These are phyloP conservation scores for Crassisporium funariophilum DNA, from an alignment of 768 basidiomycete genomes.

Conservation along the genomic window DNA sequence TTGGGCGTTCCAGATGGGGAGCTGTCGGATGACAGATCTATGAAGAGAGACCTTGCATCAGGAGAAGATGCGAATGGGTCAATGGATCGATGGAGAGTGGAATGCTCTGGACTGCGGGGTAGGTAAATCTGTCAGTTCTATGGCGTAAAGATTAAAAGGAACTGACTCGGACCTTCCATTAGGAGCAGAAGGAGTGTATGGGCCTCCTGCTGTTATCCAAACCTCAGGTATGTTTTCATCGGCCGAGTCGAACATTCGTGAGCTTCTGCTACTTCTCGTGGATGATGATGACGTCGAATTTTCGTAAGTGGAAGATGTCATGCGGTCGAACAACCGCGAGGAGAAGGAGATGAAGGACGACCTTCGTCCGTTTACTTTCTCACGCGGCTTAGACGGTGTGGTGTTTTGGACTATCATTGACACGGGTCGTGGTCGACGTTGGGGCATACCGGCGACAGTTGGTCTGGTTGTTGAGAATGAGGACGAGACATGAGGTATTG, in stretches of 20 bases:
- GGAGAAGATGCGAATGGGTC: conserved; percentile 46
- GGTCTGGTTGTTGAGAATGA: conserved; percentile 1
- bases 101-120: conserved; percentile 3
- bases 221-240: conserved; percentile 26
- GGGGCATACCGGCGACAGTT: conserved; percentile 16
- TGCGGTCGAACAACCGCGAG: conserved; percentile 37
- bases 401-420: conserved; percentile 30
- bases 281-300: conserved; percentile 20
- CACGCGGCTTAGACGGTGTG: conserved; percentile 11
- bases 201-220: conserved; percentile 36
- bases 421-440: conserved; percentile 26
- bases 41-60: conserved; percentile 46
- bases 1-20: conserved; percentile 22
- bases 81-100: conserved; percentile 22
- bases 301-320: conserved; percentile 22
- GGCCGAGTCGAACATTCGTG: conserved; percentile 13
- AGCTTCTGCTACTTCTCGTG: conserved; percentile 15
- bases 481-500: conserved; percentile 9
- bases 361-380: conserved; percentile 24
- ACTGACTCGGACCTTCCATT: conserved; percentile 23
- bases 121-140: conserved; percentile 1
- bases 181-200: conserved; percentile 27
- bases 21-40: conserved; percentile 31
- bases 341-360: conserved; percentile 38
- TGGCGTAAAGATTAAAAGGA: not conserved